These are phyloP conservation scores for Ogataea degrootiae DNA, from an alignment of 805 yeast genomes.

Conservation along the genomic window DNA sequence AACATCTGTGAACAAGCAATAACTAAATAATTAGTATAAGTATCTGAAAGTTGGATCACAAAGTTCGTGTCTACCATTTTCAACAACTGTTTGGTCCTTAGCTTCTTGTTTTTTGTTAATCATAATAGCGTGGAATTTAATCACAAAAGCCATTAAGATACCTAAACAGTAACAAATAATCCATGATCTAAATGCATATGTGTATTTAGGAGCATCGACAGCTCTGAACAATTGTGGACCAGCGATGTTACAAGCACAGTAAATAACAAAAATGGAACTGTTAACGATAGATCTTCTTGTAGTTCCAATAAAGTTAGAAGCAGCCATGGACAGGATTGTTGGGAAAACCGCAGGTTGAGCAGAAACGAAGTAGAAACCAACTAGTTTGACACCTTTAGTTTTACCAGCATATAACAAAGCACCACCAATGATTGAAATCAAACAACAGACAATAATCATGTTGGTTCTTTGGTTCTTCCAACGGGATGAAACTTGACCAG, in stretches of 20 bases:
- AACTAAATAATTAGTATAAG: constrained; percentile 9
- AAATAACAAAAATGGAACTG: constrained; percentile 52
- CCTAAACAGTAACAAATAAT: constrained; percentile 40
- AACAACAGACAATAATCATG: constrained; percentile 22
- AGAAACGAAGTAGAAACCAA: constrained; percentile 27
- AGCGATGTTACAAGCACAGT: constrained; percentile 60
- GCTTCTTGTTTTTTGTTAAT: constrained; percentile 11
- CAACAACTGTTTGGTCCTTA: constrained; percentile 4
- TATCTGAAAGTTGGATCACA: constrained; percentile 18
- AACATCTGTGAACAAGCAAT: too few species aligned
- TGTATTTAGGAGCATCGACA: constrained; percentile 52
- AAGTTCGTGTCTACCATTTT: constrained; percentile 8
- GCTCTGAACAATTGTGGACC: constrained; percentile 68
- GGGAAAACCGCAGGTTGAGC: constrained; percentile 27
- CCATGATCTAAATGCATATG: constrained; percentile 51
- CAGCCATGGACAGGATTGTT: constrained; percentile 20
- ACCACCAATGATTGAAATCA: constrained; percentile 25
- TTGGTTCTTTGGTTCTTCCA: constrained; percentile 30
- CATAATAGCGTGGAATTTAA: constrained; percentile 6
- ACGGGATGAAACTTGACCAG: constrained; percentile 24
- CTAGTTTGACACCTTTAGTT: constrained; percentile 22
- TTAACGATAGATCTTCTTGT: constrained; percentile 58
- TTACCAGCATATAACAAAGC: constrained; percentile 26
- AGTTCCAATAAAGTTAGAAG: constrained; percentile 53
- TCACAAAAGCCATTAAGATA: constrained; percentile 11